Evolutionary conservation across 768 basidiomycete genomes (phyloP).

Genomic region (Leccinum subgranulosum): DNA sequence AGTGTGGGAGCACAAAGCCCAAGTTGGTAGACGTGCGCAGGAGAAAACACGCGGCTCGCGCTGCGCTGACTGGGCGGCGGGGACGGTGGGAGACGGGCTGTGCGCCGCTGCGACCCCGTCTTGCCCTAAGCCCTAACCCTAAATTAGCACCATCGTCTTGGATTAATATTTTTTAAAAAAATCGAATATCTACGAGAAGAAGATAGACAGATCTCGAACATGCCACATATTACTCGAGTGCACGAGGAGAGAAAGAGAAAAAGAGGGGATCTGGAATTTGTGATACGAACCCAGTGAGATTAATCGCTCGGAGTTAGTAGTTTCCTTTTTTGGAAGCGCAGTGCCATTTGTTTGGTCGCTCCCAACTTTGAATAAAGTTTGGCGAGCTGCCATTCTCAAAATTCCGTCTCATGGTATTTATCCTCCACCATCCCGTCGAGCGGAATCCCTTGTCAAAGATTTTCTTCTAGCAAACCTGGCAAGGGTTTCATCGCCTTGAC

Average conservation of each 20-base stretch:
- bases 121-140: conserved; percentile 33
- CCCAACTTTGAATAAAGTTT: conserved; percentile 30
- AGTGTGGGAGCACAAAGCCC: neutral
- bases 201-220: conserved; percentile 11
- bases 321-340: neutral
- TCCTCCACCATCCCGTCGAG: conserved; percentile 41
- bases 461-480: conserved; percentile 38
- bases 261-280: conserved; percentile 1
- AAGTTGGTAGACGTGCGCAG: neutral
- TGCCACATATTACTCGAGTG: neutral
- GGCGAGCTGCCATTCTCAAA: conserved; percentile 24
- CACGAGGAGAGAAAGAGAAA: conserved; percentile 2
- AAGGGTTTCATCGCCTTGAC: conserved; percentile 39
- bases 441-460: conserved; percentile 43
- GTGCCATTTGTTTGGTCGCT: conserved; percentile 32
- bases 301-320: conserved; percentile 13
- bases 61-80: conserved; percentile 3
- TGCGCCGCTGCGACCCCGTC: neutral
- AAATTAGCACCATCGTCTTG: conserved; percentile 6
- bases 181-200: neutral
- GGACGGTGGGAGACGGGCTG: conserved; percentile 15
- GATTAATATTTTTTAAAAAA: neutral
- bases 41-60: conserved; percentile 22
- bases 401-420: conserved; percentile 47
- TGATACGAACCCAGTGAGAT: conserved; percentile 2